phyloP scores from a whole-genome alignment of 1,139 yeast genomes.

The Kurtzmaniella natalensis region DNA sequence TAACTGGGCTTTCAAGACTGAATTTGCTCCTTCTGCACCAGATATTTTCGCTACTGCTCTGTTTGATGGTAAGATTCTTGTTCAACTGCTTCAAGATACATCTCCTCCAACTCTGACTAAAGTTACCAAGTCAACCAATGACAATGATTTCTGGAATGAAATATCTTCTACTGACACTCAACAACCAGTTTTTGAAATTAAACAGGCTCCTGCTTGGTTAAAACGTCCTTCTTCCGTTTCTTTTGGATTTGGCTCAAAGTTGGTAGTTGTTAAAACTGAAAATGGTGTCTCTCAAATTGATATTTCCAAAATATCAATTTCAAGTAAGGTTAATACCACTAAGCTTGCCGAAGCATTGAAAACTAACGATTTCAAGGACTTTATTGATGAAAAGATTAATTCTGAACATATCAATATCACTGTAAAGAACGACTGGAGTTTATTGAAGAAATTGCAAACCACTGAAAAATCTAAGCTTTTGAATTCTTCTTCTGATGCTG shows the following conservation, averaged over 20 bases:
- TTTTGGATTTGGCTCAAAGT: slow-evolving; percentile 93
- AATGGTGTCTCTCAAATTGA: slow-evolving; percentile 42
- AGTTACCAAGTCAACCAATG: slow-evolving; percentile 45
- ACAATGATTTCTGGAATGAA: slow-evolving; percentile 73
- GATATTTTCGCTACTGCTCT: slow-evolving; percentile 92
- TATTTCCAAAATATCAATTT: slow-evolving; percentile 43
- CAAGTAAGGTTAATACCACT: slow-evolving; percentile 25
- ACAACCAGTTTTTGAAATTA: slow-evolving; percentile 60
- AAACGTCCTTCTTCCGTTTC: slow-evolving; percentile 69
- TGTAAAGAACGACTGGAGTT: slow-evolving; percentile 73
- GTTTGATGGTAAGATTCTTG: slow-evolving; percentile 78
- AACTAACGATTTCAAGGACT: slow-evolving; percentile 46
- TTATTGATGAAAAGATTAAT: slow-evolving; percentile 50
- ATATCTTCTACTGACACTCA: slow-evolving; percentile 71
- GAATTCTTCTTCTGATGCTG: slow-evolving; percentile 17
- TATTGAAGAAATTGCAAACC: slow-evolving; percentile 54
- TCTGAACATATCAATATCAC: slow-evolving; percentile 33
- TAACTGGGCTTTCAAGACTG: slow-evolving; percentile 88
- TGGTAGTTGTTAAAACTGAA: slow-evolving; percentile 53
- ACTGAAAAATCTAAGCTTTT: slow-evolving; percentile 45
- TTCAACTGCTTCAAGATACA: slow-evolving; percentile 87
- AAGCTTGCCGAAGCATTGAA: slow-evolving; percentile 58
- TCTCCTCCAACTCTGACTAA: slow-evolving; percentile 49
- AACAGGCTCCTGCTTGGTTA: slow-evolving; percentile 91
- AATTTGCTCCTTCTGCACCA: slow-evolving; percentile 84